These are phyloP conservation scores for Torrubiellomyces zombiae DNA, from an alignment of 2,329 filamentous ascomycete species.

Conservation along the genomic window DNA sequence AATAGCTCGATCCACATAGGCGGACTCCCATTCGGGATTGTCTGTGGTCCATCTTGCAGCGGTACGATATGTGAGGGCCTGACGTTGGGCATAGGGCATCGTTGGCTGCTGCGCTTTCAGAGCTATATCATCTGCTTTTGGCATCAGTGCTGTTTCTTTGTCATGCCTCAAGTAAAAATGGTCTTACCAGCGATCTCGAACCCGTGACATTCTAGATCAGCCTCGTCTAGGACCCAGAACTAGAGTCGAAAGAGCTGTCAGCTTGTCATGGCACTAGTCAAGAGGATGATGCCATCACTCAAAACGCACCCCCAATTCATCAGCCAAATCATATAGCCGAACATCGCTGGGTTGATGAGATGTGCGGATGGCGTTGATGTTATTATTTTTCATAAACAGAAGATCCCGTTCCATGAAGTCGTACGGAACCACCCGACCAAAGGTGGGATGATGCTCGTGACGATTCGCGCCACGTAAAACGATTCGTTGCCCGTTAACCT, in stretches of 20 bases:
- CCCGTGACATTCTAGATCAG: constrained; percentile 36
- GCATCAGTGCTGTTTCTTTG: no score
- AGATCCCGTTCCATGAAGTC: constrained; percentile 46
- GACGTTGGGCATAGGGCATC: no score
- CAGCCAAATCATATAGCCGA: constrained; percentile 45
- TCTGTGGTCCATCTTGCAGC: no score
- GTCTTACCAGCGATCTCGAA: constrained; percentile 32
- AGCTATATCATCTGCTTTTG: no score
- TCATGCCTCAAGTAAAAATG: no score
- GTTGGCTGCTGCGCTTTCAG: no score
- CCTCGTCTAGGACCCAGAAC: constrained; percentile 41
- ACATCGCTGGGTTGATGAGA: no score
- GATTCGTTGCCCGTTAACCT: constrained; percentile 45
- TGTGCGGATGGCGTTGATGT: not conserved
- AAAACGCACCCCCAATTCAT: constrained; percentile 50
- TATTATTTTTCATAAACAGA: constrained; percentile 44
- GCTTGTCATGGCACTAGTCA: no score
- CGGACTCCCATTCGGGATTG: constrained; percentile 46
- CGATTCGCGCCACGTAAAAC: constrained; percentile 48
- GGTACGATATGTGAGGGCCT: no score
- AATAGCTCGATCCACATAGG: constrained; percentile 50
- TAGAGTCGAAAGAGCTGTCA: no score
- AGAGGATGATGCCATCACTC: no score
- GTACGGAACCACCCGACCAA: constrained; percentile 44
- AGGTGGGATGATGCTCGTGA: constrained; percentile 53